phyloP scores from a whole-genome alignment of 2,329 filamentous ascomycete genomes.

The Clonostachys rhizophaga region DNA sequence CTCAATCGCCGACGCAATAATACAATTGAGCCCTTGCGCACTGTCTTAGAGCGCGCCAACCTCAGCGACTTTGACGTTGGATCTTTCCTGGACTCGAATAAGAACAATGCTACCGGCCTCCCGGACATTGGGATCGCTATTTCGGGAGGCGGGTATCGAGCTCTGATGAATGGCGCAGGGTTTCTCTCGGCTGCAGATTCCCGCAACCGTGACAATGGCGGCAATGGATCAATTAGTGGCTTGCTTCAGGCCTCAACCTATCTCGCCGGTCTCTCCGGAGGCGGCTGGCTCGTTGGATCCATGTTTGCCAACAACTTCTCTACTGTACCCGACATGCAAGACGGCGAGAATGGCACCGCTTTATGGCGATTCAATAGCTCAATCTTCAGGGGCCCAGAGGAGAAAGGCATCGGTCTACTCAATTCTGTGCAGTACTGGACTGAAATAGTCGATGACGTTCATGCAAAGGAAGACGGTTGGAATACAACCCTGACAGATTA shows the following conservation, averaged over 20 bases:
- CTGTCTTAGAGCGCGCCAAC: conserved; percentile 7
- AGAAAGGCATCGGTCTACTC: not conserved
- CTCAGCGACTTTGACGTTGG: conserved; percentile 8
- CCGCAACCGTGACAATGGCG: conserved; percentile 56
- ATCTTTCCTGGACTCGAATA: conserved; percentile 7
- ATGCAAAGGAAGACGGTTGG: conserved; percentile 57
- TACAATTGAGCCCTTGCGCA: conserved; percentile 7
- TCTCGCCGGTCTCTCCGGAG: conserved; percentile 68
- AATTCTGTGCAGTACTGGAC: not conserved
- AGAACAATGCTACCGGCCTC: conserved; percentile 27
- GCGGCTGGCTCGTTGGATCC: conserved; percentile 71
- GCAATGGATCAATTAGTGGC: conserved; percentile 50
- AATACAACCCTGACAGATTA: conserved; percentile 70
- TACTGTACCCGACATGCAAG: conserved; percentile 32
- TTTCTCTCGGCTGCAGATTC: conserved; percentile 69
- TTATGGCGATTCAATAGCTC: conserved; percentile 29
- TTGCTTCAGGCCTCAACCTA: conserved; percentile 74
- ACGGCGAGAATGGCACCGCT: no score
- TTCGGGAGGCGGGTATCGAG: conserved; percentile 76
- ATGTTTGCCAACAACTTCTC: conserved; percentile 75
- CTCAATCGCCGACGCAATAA: conserved; percentile 7
- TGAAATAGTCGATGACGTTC: conserved; percentile 34
- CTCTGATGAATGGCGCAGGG: conserved; percentile 72
- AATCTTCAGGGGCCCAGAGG: conserved; percentile 23
- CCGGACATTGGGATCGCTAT: conserved; percentile 63